Evolutionary conservation across 805 yeast genomes (phyloP).

Genomic region (Hanseniaspora thailandica): DNA sequence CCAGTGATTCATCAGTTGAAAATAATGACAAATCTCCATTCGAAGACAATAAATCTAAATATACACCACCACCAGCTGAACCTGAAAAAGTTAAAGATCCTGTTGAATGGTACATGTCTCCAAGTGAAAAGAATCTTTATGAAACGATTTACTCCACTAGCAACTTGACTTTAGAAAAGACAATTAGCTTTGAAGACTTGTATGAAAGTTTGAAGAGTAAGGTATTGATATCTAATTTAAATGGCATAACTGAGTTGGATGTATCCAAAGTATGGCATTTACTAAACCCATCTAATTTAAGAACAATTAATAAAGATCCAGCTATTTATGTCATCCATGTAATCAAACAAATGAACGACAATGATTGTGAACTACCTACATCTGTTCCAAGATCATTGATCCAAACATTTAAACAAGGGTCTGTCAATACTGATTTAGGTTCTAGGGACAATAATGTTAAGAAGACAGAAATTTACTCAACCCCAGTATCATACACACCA

Average conservation of each 20-base stretch:
- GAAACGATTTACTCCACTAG: constrained; percentile 53
- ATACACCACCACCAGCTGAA: background rate
- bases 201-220: constrained; percentile 43
- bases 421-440: constrained; percentile 56
- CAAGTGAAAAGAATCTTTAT: constrained; percentile 67
- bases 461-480: constrained; percentile 20
- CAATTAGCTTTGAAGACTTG: constrained; percentile 64
- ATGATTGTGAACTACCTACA: constrained; percentile 74
- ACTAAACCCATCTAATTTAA: constrained; percentile 79
- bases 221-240: constrained; percentile 37
- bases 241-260: constrained; percentile 70
- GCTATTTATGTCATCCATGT: constrained; percentile 80
- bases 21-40: background rate
- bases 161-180: constrained; percentile 63
- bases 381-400: constrained; percentile 89
- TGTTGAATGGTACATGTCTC: constrained; percentile 95
- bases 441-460: constrained; percentile 41
- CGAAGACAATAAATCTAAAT: background rate
- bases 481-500: constrained; percentile 24
- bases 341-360: constrained; percentile 71
- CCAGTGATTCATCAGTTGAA: background rate
- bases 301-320: constrained; percentile 88
- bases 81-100: constrained; percentile 19
- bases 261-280: constrained; percentile 86
- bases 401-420: constrained; percentile 81